These are phyloP conservation scores for Hirsutella minnesotensis DNA, from an alignment of 2,329 filamentous ascomycete species.

Conservation along the genomic window DNA sequence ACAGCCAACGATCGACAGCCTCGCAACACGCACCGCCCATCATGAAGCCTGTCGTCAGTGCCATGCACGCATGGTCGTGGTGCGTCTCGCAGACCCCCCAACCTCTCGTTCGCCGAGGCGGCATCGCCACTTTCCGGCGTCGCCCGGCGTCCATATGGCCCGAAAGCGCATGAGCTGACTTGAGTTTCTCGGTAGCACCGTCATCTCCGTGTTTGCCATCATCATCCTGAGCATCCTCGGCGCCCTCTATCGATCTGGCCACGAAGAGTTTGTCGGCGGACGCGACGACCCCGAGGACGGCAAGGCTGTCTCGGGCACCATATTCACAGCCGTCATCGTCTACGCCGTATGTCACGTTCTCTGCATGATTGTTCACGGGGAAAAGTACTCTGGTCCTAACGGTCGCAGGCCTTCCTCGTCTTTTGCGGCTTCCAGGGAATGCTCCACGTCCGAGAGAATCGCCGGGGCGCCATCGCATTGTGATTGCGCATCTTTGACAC, in stretches of 20 bases:
- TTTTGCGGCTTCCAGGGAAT: conserved; percentile 87
- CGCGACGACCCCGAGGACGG: conserved; percentile 61
- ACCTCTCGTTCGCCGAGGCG: not conserved
- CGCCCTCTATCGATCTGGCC: conserved; percentile 63
- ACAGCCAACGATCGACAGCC: not conserved
- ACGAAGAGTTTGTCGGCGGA: conserved; percentile 75
- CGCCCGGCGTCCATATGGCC: not conserved
- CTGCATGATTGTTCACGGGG: not conserved
- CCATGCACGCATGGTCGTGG: conserved; percentile 93
- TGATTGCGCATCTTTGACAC: conserved; percentile 14
- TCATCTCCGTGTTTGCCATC: conserved; percentile 56
- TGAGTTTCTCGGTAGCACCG: conserved; percentile 42
- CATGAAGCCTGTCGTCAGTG: conserved; percentile 93
- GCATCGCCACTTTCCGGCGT: not conserved
- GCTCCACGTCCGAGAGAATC: conserved; percentile 72
- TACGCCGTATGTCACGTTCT: conserved; percentile 58
- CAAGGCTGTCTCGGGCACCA: conserved; percentile 65
- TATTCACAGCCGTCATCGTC: conserved; percentile 80
- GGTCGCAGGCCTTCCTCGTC: conserved; percentile 64
- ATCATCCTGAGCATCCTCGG: conserved; percentile 53
- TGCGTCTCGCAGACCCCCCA: conserved; percentile 32
- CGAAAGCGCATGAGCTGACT: conserved; percentile 11
- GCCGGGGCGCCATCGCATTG: conserved; percentile 74
- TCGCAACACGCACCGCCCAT: conserved; percentile 19
- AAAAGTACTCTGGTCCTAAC: not conserved